Percentiles rank a stretch among this genome's conserved stretches.
Conservation (phyloP, 306 rosid genomes). For the Cicer cuneatum region DNA sequence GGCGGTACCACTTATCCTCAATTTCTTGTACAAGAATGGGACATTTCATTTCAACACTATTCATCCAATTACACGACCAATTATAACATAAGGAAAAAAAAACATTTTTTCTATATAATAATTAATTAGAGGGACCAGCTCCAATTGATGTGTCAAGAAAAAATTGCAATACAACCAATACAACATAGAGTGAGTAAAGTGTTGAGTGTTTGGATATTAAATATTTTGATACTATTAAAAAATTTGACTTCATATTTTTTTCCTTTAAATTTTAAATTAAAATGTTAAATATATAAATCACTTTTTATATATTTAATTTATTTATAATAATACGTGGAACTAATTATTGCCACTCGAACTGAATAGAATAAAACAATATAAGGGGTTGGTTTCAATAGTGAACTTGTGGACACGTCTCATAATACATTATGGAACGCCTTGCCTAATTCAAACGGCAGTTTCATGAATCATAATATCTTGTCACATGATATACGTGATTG, state of each 20-base stretch:
- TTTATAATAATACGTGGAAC: too few relatives aligned
- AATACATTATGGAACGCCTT: constrained; percentile 1
- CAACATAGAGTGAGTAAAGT: too few relatives aligned
- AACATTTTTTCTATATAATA: neutral
- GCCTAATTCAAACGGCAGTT: constrained; percentile 20
- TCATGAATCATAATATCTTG: constrained; percentile 10
- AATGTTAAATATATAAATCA: too few relatives aligned
- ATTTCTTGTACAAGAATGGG: neutral
- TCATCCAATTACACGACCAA: neutral
- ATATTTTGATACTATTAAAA: too few relatives aligned
- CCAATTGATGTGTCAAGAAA: neutral
- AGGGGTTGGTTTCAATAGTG: constrained; percentile 28
- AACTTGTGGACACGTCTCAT: constrained; percentile 15
- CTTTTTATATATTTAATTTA: too few relatives aligned
- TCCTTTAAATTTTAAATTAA: too few relatives aligned
- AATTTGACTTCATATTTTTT: too few relatives aligned
- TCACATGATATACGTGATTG: neutral
- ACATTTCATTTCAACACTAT: constrained; percentile 29
- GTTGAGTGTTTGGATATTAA: too few relatives aligned
- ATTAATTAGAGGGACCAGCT: constrained; percentile 3
- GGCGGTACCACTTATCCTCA: constrained; percentile 21
- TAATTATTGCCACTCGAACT: too few relatives aligned
- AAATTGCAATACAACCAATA: neutral
- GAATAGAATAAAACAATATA: neutral
- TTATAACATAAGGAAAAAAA: neutral